Base-by-base conservation (phyloP, 257 asterid genomes). In the Solanum phureja region DNA sequence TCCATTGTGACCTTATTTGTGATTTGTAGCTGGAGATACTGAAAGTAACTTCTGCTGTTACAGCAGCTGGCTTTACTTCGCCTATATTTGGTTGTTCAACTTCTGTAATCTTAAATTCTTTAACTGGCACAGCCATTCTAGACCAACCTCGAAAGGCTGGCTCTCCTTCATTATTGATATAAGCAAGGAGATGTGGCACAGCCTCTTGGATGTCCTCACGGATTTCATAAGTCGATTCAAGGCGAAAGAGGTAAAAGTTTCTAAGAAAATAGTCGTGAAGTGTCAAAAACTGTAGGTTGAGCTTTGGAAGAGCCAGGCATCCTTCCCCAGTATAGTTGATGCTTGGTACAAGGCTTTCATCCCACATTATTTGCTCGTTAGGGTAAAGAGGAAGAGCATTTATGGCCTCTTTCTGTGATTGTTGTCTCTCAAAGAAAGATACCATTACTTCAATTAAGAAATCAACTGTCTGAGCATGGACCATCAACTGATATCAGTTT, bases 141-240 rank as follows among this genome's bases (percentile, higher is more conserved):
- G 99, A 97, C 99, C 99, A 97, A 85, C 99, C 99, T 90, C 99
- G 99, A 88, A 97, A 97, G 88, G 98, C 98, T 88, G 99, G 84
- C 89, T 95, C 95, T 83, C 99, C 99, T 95, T 97, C 99, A 90
- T 95, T 93, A 90, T 95, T 95, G 88, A 94, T 89, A 87, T 92
- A 88, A 68, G 98, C 93, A 58, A 97, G 98, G 90, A 97, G 98
- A 91, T 97, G 99, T 9, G 99, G 99, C 88, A 97, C 98, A 77
- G 99, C 98, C 91, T 95, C 99, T 91, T 95, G 98, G 90, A 97
- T 97, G 92, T 97, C 99, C 93, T 95, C 99, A 84, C 99, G 98
- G 84, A 97, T 97, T 92, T 97, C 99, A 90, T 97, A 97, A 0
- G 99, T 97, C 81, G 99, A 97, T 93, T 97, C 99, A 66, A 97